Evolutionary conservation across 1,139 yeast genomes (phyloP).

Genomic region (Candida pseudocylindracea): DNA sequence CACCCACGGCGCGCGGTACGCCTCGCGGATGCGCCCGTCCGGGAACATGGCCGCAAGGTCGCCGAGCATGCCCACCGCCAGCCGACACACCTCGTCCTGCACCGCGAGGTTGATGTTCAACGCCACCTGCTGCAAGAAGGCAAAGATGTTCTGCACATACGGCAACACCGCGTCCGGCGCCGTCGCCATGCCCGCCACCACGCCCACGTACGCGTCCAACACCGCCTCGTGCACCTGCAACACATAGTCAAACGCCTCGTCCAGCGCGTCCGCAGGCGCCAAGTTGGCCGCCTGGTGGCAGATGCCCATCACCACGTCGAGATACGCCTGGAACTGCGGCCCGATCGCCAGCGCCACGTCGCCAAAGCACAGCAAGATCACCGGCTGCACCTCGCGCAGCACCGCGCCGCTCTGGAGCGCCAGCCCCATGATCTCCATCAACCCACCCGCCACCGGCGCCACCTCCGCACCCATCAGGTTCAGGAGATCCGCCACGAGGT

Average conservation of each 20-base stretch:
- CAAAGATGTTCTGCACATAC: constrained; percentile 48
- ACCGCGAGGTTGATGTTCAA: constrained; percentile 34
- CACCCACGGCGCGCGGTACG: constrained; percentile 57
- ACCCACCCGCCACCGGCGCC: constrained; percentile 51
- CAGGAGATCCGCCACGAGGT: constrained; percentile 92
- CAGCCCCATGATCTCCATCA: constrained; percentile 65
- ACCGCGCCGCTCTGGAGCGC: constrained; percentile 44
- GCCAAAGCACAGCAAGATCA: constrained; percentile 86
- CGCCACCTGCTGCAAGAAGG: constrained; percentile 37
- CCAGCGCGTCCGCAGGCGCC: constrained; percentile 34
- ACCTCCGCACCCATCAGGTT: constrained; percentile 66
- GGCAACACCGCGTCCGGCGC: constrained; percentile 44
- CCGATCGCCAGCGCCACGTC: constrained; percentile 89
- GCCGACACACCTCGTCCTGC: constrained; percentile 47
- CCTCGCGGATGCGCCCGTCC: constrained; percentile 43
- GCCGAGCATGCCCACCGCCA: constrained; percentile 78
- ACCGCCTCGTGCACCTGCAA: constrained; percentile 62
- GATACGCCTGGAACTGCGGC: constrained; percentile 45
- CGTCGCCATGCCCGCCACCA: constrained; percentile 66
- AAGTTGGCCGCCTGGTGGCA: constrained; percentile 31
- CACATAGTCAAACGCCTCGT: constrained; percentile 63
- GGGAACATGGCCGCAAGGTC: constrained; percentile 81
- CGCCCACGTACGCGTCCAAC: constrained; percentile 86
- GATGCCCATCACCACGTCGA: constrained; percentile 57
- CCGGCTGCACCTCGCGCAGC: constrained; percentile 66